Conservation (phyloP, 1,284 basidiomycete genomes). For the Erythrobasidium hasegawianum region DNA sequence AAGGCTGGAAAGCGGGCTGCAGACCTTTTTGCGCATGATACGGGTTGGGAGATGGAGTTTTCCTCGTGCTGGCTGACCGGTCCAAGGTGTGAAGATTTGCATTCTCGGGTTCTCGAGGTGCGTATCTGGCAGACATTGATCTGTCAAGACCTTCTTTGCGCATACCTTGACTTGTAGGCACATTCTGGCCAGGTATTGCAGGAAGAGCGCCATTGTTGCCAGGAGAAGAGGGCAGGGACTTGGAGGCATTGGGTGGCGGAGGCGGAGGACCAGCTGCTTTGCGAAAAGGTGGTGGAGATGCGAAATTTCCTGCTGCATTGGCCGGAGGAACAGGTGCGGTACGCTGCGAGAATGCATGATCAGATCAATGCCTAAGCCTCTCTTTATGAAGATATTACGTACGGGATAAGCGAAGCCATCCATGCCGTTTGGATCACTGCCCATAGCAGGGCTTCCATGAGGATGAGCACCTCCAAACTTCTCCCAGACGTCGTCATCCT, state of each 20-base stretch:
- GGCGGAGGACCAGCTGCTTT: conserved; percentile 41
- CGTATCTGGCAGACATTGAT: conserved; percentile 41
- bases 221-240: conserved; percentile 28
- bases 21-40: conserved; percentile 14
- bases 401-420: conserved; percentile 19
- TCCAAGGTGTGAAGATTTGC: conserved; percentile 45
- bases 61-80: conserved; percentile 50
- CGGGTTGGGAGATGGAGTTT: conserved; percentile 43
- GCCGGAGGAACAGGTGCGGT: conserved; percentile 39
- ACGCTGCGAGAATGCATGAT: conserved; percentile 5
- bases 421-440: neutral
- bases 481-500: conserved; percentile 67
- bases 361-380: no score
- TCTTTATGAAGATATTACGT: no score
- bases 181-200: neutral
- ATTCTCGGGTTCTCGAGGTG: conserved; percentile 35
- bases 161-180: conserved; percentile 4
- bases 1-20: conserved; percentile 38
- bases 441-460: neutral
- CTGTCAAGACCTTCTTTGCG: conserved; percentile 31
- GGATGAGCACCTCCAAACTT: conserved; percentile 56
- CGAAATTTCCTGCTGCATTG: conserved; percentile 13
- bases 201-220: conserved; percentile 4
- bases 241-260: conserved; percentile 26
- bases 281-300: conserved; percentile 34